Evolutionary conservation across 768 basidiomycete genomes (phyloP).

Genomic region (Leccinum longicurvipes): DNA sequence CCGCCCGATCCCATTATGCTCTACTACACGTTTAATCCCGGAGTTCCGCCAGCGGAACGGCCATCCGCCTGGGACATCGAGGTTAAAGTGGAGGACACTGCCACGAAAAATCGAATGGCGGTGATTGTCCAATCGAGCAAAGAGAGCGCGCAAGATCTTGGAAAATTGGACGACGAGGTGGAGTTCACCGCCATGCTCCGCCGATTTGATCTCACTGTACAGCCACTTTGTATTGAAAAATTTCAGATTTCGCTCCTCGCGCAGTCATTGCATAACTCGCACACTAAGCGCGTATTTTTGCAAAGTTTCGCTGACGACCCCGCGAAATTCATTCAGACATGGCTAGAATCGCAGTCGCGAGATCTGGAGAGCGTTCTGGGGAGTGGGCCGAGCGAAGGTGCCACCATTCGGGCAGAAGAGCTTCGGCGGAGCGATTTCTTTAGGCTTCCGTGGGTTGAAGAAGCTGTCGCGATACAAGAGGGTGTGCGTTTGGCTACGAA

Average conservation of each 20-base stretch:
- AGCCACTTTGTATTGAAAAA: constrained; percentile 4
- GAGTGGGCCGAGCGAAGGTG: constrained; percentile 76
- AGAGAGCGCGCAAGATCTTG: constrained; percentile 63
- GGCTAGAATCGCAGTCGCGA: constrained; percentile 88
- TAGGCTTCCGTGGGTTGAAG: constrained; percentile 87
- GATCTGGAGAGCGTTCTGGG: constrained; percentile 90
- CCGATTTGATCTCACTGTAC: constrained; percentile 18
- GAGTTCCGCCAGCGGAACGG: constrained; percentile 59
- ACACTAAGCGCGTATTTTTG: constrained; percentile 84
- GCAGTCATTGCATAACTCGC: constrained; percentile 83
- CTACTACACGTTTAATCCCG: constrained; percentile 70
- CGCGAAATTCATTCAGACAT: constrained; percentile 78
- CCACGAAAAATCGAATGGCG: constrained; percentile 69
- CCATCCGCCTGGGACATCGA: constrained; percentile 85
- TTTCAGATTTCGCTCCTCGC: constrained; percentile 75
- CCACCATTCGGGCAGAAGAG: constrained; percentile 83
- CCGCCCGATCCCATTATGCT: constrained; percentile 80
- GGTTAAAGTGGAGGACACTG: constrained; percentile 79
- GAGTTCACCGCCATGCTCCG: not conserved
- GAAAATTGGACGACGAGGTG: constrained; percentile 87
- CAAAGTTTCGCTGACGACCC: constrained; percentile 79
- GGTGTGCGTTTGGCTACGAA: constrained; percentile 65
- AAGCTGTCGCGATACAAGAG: constrained; percentile 83
- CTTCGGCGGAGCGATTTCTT: constrained; percentile 88
- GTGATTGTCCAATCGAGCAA: constrained; percentile 68